Evolutionary conservation across 2,329 filamentous ascomycete species (phyloP).

Genomic region (Endoconidiophora polonica): DNA sequence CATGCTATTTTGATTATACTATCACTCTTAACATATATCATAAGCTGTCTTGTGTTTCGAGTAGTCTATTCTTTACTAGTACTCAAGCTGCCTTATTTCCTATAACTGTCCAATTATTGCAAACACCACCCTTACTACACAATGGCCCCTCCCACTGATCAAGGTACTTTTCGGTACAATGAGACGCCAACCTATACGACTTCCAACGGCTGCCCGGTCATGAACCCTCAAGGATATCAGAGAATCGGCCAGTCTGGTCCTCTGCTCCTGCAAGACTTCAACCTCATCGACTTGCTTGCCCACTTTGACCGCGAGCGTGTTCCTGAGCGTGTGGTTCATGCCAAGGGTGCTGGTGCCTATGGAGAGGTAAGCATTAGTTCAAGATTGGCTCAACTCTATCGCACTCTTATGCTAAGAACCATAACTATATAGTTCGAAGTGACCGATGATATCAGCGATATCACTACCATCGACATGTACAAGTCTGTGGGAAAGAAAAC

Average conservation of each 20-base stretch:
- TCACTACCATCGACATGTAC: slow-evolving; percentile 36
- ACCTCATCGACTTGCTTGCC: slow-evolving; percentile 44
- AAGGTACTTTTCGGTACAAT: slow-evolving; percentile 27
- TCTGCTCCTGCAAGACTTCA: slow-evolving; percentile 24
- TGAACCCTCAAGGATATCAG: slow-evolving; percentile 31
- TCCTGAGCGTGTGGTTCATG: slow-evolving; percentile 39
- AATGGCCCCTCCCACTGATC: slow-evolving; percentile 1
- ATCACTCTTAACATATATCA: too few relatives aligned
- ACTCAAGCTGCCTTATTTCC: neutral
- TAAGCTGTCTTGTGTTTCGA: too few relatives aligned
- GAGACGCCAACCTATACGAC: slow-evolving; percentile 42
- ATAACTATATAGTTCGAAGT: slow-evolving; percentile 24
- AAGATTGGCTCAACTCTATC: neutral
- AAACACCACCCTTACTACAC: neutral
- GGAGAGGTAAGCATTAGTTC: slow-evolving; percentile 19
- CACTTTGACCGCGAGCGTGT: slow-evolving; percentile 36
- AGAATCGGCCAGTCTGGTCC: slow-evolving; percentile 33
- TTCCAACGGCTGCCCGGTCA: slow-evolving; percentile 41
- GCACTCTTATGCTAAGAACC: neutral
- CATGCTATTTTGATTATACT: too few relatives aligned
- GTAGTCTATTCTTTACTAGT: too few relatives aligned
- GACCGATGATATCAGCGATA: slow-evolving; percentile 31
- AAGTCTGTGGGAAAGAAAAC: slow-evolving; percentile 51
- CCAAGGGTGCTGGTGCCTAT: slow-evolving; percentile 39
- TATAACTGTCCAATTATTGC: neutral